Base-by-base conservation (phyloP, 768 basidiomycete species). In the Xerocomus spinulosus region DNA sequence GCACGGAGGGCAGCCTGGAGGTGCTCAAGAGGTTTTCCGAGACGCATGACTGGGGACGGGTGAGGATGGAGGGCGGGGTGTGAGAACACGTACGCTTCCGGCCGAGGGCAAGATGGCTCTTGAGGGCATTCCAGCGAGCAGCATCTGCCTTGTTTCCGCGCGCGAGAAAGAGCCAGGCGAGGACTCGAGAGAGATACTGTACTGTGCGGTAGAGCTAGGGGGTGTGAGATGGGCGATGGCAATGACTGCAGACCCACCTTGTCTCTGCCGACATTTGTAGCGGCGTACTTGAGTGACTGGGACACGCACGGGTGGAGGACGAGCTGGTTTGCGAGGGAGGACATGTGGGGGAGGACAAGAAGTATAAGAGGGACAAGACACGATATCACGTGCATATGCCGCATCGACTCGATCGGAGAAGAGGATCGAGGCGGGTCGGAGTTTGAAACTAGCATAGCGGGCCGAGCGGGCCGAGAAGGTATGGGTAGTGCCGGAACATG, bases 21-120 rank as follows among this genome's bases (percentile, higher is more conserved):
- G 69, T 96, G 92, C 63, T 99, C 96, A 53, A 94, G 57, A 8
- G 93, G 92, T 68, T 97, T 95, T 57, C 92, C 92, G 44, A 99
- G 73, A 14, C 96, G 83, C 76, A 98, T 74, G 30, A 96, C 95
- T 98, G 54, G 15, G 9, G 42, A 15, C 13, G 3, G 38, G 37
- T 57, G 3, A 50, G 32, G 8, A 36, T 10, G 24, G 28, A 24
- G 13, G 3, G 12, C 14, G 43, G 24, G 17, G 34, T 9, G 9
- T 8, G 21, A 14, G 12, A 24, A 26, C 3, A 52, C 66, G 45
- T 49, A 96, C 95, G 73, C 71, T 95, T 98, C 54, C 96, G 78
- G 26, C 82, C 89, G 10, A 79, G 80, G 4, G 81, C 92, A 20
- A 99, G 79, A 61, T 92, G 89, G 24, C 73, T 71, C 70, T 97